phyloP scores from a whole-genome alignment of 2,329 filamentous ascomycete species.

The Fonsecaea pugnacius region DNA sequence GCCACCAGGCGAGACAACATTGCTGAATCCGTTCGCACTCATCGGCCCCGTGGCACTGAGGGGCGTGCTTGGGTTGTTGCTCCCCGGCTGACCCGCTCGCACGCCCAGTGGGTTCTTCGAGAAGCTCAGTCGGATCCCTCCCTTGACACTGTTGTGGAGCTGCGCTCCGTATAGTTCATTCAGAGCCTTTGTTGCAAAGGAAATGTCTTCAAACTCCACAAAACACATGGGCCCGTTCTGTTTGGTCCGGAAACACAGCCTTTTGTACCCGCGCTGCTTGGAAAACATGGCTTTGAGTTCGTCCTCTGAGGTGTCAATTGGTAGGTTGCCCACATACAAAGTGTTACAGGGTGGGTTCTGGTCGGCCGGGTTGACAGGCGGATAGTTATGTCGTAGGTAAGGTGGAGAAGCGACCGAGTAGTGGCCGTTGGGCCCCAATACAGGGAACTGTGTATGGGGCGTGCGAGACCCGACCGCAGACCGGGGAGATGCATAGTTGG shows the following conservation, averaged over 20 bases:
- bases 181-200: constrained; percentile 87
- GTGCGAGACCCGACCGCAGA: constrained; percentile 56
- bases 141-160: constrained; percentile 89
- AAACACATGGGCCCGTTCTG: constrained; percentile 98
- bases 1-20: constrained; percentile 60
- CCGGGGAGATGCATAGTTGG: constrained; percentile 57
- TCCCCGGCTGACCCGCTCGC: constrained; percentile 70
- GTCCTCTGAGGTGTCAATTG: constrained; percentile 89
- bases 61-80: constrained; percentile 55
- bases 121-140: constrained; percentile 92
- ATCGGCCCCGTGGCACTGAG: constrained; percentile 58
- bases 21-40: constrained; percentile 61
- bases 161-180: constrained; percentile 85
- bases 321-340: constrained; percentile 95
- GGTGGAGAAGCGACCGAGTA: constrained; percentile 63
- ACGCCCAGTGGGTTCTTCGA: constrained; percentile 97
- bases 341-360: constrained; percentile 98
- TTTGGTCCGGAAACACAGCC: constrained; percentile 92
- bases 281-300: constrained; percentile 93
- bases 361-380: constrained; percentile 89
- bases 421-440: constrained; percentile 53
- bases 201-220: constrained; percentile 94
- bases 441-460: constrained; percentile 61
- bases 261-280: constrained; percentile 91
- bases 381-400: constrained; percentile 70